Conservation (phyloP, 805 yeast species). For the Metschnikowia anglica region DNA sequence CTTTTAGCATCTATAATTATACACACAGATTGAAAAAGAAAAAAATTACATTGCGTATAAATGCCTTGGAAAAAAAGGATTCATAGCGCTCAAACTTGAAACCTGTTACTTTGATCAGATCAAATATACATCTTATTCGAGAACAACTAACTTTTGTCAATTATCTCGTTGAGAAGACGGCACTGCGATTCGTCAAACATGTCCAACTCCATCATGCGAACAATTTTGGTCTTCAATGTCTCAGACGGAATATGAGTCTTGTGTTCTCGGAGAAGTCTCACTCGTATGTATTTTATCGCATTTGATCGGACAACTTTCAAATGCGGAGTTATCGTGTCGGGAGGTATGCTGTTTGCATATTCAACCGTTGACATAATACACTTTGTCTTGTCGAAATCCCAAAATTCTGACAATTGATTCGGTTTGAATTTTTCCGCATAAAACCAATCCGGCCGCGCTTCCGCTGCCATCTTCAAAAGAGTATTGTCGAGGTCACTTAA, state of each 20-base stretch:
- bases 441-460: constrained; percentile 13
- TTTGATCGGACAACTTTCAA: constrained; percentile 13
- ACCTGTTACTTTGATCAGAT: too few relatives aligned
- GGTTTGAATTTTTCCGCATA: constrained; percentile 14
- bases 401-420: constrained; percentile 13
- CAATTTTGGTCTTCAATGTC: constrained; percentile 17
- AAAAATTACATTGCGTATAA: not conserved
- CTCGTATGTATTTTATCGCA: constrained; percentile 11
- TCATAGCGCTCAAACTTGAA: too few relatives aligned
- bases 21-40: not conserved
- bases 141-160: too few relatives aligned
- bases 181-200: constrained; percentile 19
- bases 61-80: too few relatives aligned
- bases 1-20: constrained; percentile 1
- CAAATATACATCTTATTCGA: too few relatives aligned
- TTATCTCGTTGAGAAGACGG: constrained; percentile 11
- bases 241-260: constrained; percentile 7
- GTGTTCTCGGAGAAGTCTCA: constrained; percentile 14
- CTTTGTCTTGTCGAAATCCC: constrained; percentile 23
- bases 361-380: constrained; percentile 22
- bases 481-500: too few relatives aligned
- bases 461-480: constrained; percentile 1
- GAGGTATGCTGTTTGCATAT: constrained; percentile 12
- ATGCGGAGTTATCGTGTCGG: constrained; percentile 7
- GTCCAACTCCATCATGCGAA: constrained; percentile 23